Evolutionary conservation across 768 basidiomycete species (phyloP), one percentile per base, ranked within the genome.

Genomic region (Austroboletus festivus): DNA sequence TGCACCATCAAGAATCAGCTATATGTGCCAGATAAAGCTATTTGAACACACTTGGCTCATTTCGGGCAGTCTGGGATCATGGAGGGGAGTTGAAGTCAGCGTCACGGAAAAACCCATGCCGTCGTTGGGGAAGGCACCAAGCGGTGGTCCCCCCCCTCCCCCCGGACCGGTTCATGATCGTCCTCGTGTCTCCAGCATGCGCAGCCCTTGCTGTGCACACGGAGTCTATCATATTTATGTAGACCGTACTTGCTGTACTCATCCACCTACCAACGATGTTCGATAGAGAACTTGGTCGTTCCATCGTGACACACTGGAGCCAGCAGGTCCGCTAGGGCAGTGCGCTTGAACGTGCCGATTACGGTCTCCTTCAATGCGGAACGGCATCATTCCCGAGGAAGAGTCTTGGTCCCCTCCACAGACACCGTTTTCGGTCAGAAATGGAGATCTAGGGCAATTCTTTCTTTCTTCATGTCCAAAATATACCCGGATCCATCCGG

Each of bases 141-240:
- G 12, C 26, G 11, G 26, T 28, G n/a, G n/a, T n/a, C n/a, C n/a
- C n/a, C n/a, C n/a, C n/a, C n/a, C n/a, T n/a, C n/a, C n/a, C 28
- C 12, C 28, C 28, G 31, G 31, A 15, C 31, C 31, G 31, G 12
- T 5, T 13, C n/a, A 12, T 34, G 26, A 24, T 47, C 46, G 45
- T 48, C 64, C 67, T 67, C 65, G 58, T 68, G 67, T 59, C 57
- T 56, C 44, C 53, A 35, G 45, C 66, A 39, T 59, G 55, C 11
- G 35, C 28, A 10, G 19, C 31, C 48, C 47, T 51, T 30, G 48
- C 58, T 47, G 54, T 57, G 54, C 48, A 40, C 31, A 20, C 19
- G 35, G n/a, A 23, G 16, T 8, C 12, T 7, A 28, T 28, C 12
- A 13, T 7, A 3, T 11, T 33, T 54, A 48, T 51, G 55, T 58